Percentiles rank a stretch among this genome's conserved stretches.
These are phyloP conservation scores for Globisporangium recalcitrans DNA, from an alignment of 352 stramenopile species.

Conservation along the genomic window DNA sequence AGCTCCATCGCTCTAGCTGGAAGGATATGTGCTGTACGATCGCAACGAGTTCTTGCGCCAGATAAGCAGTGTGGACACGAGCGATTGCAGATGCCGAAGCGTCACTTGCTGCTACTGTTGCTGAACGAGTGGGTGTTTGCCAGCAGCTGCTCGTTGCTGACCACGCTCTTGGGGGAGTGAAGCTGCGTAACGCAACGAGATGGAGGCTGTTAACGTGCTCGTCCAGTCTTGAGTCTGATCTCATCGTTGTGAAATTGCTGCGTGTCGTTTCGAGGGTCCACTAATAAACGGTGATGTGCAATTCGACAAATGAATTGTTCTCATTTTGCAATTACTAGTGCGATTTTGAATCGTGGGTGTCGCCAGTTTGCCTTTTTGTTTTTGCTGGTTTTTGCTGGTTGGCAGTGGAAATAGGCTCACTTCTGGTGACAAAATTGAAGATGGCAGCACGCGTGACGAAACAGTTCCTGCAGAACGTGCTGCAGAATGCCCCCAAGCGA, in stretches of 20 bases:
- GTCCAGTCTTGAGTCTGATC: neutral
- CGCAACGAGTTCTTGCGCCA: neutral
- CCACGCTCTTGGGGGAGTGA: neutral
- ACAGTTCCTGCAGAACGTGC: slow-evolving; percentile 64
- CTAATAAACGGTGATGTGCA: neutral
- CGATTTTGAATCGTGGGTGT: neutral
- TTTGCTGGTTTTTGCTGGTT: slow-evolving; percentile 1
- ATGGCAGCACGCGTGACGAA: slow-evolving; percentile 70
- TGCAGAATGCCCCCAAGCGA: slow-evolving; percentile 14
- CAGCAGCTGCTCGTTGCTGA: too few relatives aligned
- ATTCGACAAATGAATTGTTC: slow-evolving; percentile 4
- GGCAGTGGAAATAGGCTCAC: slow-evolving; percentile 1
- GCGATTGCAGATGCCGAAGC: too few relatives aligned
- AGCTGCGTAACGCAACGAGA: neutral
- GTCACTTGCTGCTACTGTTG: neutral
- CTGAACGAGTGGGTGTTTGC: neutral
- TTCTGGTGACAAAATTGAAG: slow-evolving; percentile 6
- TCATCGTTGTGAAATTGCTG: neutral
- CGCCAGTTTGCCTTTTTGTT: neutral
- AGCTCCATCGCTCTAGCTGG: slow-evolving; percentile 2
- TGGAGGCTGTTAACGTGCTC: neutral
- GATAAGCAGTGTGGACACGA: neutral
- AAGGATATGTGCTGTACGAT: neutral
- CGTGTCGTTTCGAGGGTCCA: slow-evolving; percentile 5
- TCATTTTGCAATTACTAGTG: neutral